A percentile compares a stretch with the other conserved stretches of the same genome.
phyloP scores from a whole-genome alignment of 2,329 filamentous ascomycete genomes.

The Mycogone perniciosa region DNA sequence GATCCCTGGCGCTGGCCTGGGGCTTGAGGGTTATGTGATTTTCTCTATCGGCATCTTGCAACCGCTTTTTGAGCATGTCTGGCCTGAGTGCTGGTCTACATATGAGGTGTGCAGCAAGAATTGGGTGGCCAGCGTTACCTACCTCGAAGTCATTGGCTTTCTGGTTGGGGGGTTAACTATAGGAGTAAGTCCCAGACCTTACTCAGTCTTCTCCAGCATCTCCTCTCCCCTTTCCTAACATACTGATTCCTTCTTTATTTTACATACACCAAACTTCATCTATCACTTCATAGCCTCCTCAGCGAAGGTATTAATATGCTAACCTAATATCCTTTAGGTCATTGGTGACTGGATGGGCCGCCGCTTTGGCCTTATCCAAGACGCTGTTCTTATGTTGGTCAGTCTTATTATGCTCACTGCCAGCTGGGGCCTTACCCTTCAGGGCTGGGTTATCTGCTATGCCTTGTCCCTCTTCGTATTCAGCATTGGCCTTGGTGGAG shows the following conservation, averaged over 20 bases:
- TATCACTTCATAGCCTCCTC: no score
- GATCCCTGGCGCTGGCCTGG: conserved; percentile 83
- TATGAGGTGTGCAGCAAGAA: conserved; percentile 63
- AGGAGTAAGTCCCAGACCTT: conserved; percentile 49
- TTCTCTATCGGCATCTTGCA: conserved; percentile 95
- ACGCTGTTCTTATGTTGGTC: conserved; percentile 87
- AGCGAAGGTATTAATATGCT: no score
- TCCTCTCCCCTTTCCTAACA: no score
- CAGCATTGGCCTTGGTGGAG: conserved; percentile 62
- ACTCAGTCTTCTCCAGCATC: no score
- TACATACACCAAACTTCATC: neutral
- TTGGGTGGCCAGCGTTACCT: conserved; percentile 80
- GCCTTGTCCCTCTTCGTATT: conserved; percentile 86
- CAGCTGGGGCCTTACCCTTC: conserved; percentile 77
- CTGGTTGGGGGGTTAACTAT: conserved; percentile 89
- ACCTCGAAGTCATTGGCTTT: conserved; percentile 90
- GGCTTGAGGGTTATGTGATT: conserved; percentile 90
- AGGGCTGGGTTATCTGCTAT: conserved; percentile 97
- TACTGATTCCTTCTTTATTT: no score
- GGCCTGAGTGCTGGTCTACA: conserved; percentile 69
- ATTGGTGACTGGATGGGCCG: conserved; percentile 74
- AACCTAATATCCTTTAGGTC: conserved; percentile 28
- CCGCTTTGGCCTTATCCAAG: conserved; percentile 92
- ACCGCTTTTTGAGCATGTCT: conserved; percentile 70
- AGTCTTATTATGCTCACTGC: conserved; percentile 88